Base-by-base conservation (phyloP, 2,329 filamentous ascomycete species). In the Colletotrichum chlorophyti region DNA sequence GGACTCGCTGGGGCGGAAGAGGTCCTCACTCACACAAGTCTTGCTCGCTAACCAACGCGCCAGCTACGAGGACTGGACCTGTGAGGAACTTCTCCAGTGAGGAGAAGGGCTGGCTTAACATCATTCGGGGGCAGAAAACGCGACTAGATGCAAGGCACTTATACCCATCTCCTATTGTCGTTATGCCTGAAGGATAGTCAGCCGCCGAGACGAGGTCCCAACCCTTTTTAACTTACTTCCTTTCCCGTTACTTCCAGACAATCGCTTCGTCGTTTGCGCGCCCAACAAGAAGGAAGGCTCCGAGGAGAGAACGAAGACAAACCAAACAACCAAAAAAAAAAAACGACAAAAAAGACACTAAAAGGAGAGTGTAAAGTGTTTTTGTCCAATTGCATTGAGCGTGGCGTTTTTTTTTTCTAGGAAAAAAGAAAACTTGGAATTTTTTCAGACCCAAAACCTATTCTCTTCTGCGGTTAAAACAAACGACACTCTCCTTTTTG, bases 21-120 rank as follows among this genome's bases (percentile, higher is more conserved):
- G n/a, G n/a, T n/a, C n/a, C n/a, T n/a, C 43, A 45, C 5, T 15
- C 32, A 14, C 21, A 27, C 66, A 70, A 63, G 71, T 64, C 23
- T 12, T 29, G 47, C 15, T 19, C 21, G 24, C 50, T 29, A 59
- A 49, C 26, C 27, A 17, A n/a, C 19, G 10, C 17, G 29, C n/a
- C 65, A 94, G 91, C 79, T 98, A 98, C 76, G 95, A 99, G 83
- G 95, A 99, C 75, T 99, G 95, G 95, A 96, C 93, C 31, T 97
- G 93, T 77, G 95, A 98, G 78, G 95, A 99, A 77, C 82, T 98
- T 64, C 83, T 97, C 53, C 83, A 86, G 74, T 86, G 46, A 52
- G 40, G 46, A 41, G 24, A 57, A 34, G n/a, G 6, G 14, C 24
- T 53, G 49, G 35, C 49, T 53, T 53, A 42, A 26, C 31, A 11